Evolutionary conservation across 345 rosid genomes (phyloP).

Genomic region (Rhodomyrtus tomentosa): DNA sequence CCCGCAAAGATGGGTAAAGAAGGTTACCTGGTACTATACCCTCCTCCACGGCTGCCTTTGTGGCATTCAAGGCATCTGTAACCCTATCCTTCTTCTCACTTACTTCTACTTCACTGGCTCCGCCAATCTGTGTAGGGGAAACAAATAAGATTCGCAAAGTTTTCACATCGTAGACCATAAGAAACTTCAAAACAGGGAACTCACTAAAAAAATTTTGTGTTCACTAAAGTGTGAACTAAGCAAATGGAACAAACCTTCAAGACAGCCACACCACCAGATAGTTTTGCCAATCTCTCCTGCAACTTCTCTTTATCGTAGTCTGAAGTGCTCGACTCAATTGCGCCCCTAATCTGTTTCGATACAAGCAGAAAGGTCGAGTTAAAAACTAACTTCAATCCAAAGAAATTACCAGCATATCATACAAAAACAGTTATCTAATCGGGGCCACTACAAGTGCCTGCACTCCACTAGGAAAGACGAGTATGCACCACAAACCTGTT

Average conservation of each 20-base stretch:
- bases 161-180: not conserved
- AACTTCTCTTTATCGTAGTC: conserved; percentile 91
- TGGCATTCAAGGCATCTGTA: conserved; percentile 92
- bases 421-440: not conserved
- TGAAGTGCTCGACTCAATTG: conserved; percentile 70
- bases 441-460: not conserved
- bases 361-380: not conserved
- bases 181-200: not conserved
- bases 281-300: conserved; percentile 92
- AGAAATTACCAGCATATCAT: not conserved
- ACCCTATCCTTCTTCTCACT: conserved; percentile 93
- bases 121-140: conserved; percentile 61
- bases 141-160: not conserved
- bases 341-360: conserved; percentile 51
- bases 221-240: not conserved
- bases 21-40: conserved; percentile 86
- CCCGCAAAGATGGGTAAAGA: not conserved
- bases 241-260: conserved; percentile 48
- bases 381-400: not conserved
- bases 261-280: conserved; percentile 96
- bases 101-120: conserved; percentile 96
- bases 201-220: not conserved
- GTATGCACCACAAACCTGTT: conserved; percentile 32
- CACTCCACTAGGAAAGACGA: not conserved
- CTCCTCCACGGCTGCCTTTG: conserved; percentile 99